Base-by-base conservation (phyloP, 352 stramenopile species). In the Thraustochytrium sp. region DNA sequence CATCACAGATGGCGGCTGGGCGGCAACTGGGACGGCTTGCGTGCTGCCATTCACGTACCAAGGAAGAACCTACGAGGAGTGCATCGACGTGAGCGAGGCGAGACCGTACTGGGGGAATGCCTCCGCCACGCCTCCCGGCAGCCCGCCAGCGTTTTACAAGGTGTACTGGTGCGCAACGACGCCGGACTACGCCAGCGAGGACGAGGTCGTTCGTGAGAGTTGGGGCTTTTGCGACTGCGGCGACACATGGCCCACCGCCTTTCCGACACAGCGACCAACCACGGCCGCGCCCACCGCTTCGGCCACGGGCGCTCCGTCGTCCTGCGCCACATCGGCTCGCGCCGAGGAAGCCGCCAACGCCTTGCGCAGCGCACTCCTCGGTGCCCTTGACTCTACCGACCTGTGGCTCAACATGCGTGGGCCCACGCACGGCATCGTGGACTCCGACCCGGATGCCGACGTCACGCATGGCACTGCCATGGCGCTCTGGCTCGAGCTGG, bases 221-320 rank as follows among this genome's bases (percentile, higher is more conserved):
- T 80, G 68, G 68, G 68, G 68, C n/a, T 80, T 49, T 11, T 80
- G 68, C 51, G 68, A 80, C 44, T 80, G 68, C 26, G 68, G 68
- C 9, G 37, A 29, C 13, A 72, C 68, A 9, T 80, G 68, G 68
- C 68, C 68, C 8, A 80, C 68, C 8, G 48, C 42, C 2, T 44
- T 29, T 0, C 68, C 68, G 8, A 80, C 68, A 23, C 18, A 13
- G 13, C 11, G 37, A 53, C 62, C 62, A 26, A 54, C 62, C 18
- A 75, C 62, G 53, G 0, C 18, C 2, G 23, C 62, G 18, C 36
- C 62, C 23, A 36, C 62, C 0, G 29, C 16, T 3, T n/a, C n/a
- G n/a, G n/a, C n/a, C n/a, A n/a, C n/a, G n/a, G n/a, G n/a, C n/a
- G n/a, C n/a, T n/a, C n/a, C n/a, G n/a, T n/a, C n/a, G n/a, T n/a